Base-by-base conservation (phyloP, 2,329 filamentous ascomycete genomes). In the Verticillium nonalfalfae region DNA sequence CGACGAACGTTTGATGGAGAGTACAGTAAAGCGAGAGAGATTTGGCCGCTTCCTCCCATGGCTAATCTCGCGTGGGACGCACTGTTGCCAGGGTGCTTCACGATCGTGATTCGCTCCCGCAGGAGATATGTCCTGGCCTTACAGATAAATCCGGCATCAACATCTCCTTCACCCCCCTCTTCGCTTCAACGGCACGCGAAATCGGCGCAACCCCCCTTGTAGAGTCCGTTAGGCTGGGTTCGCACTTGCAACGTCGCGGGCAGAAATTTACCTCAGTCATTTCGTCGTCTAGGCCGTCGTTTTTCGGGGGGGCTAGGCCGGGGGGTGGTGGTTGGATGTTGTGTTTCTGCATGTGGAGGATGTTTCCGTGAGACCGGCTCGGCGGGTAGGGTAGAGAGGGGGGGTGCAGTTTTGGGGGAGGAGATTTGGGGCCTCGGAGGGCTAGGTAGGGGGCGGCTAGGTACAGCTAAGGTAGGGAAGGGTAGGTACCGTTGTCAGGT, bases 21-120 rank as follows among this genome's bases (percentile, higher is more conserved):
- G 5, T 31, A 31, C 26, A 31, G 4, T 5, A 31, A 54, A 15
- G 52, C 45, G 38, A 21, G 58, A 62, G 55, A 56, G 57, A 56
- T 9, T 11, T 26, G 45, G 45, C 45, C 35, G 35, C 13, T 31
- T 45, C 10, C 59, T 50, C 55, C 26, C 59, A 50, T 61, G 61
- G 45, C 39, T 60, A 65, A 64, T 64, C 39, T 65, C 64, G 61
- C 64, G 59, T 63, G 45, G 35, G 45, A n/a, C 11, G 45, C 45
- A 21, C 45, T 13, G 21, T 18, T 13, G 45, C n/a, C 18, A 36
- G 45, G 26, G 15, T 18, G 18, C 45, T 26, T 52, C 45, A 21
- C 18, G 45, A 18, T 18, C 45, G 11, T 52, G 45, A 52, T 52
- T 52, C 45, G 45, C 45, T 11, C 3, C n/a, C 2, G 2, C 10